A percentile compares a stretch with the other conserved stretches of the same genome.
Evolutionary conservation across 2,329 filamentous ascomycete species (phyloP).

Genomic region (Bertia moriformis): DNA sequence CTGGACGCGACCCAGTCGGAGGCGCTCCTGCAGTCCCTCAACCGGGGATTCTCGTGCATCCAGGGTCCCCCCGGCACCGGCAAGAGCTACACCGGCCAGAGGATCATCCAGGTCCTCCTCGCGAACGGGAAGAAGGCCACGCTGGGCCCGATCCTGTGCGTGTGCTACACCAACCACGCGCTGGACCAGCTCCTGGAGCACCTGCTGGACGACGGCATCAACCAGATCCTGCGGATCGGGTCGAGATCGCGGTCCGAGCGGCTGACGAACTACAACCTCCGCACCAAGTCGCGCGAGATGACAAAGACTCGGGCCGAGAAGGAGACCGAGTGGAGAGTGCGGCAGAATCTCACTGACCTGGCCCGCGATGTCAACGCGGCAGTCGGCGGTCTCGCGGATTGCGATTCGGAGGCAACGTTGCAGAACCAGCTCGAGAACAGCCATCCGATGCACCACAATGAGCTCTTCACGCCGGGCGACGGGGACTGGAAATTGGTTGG

Average conservation of each 20-base stretch:
- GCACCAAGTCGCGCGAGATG: conserved; percentile 14
- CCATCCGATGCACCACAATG: too few species aligned
- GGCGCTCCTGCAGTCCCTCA: conserved; percentile 37
- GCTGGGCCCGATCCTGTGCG: conserved; percentile 33
- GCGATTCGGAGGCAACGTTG: too few species aligned
- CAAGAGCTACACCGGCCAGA: conserved; percentile 46
- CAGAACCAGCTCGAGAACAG: too few species aligned
- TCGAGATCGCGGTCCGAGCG: conserved; percentile 36
- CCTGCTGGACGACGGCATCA: conserved; percentile 28
- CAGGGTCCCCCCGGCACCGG: conserved; percentile 61
- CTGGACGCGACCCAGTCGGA: conserved; percentile 36
- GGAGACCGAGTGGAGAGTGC: too few species aligned
- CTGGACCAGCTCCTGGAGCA: conserved; percentile 45
- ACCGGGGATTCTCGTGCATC: conserved; percentile 39
- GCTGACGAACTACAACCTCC: conserved; percentile 34
- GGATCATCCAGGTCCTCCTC: conserved; percentile 40
- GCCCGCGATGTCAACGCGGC: too few species aligned
- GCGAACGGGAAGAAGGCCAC: conserved; percentile 19
- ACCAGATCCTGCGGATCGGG: conserved; percentile 46
- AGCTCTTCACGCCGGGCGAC: too few species aligned
- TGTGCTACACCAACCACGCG: conserved; percentile 35
- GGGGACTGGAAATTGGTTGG: too few species aligned
- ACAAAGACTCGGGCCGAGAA: too few species aligned
- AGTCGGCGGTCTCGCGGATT: too few species aligned
- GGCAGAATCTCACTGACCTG: too few species aligned